Base-by-base conservation (phyloP, 164 flowering plant genomes). In the Nymphaea colorata region DNA sequence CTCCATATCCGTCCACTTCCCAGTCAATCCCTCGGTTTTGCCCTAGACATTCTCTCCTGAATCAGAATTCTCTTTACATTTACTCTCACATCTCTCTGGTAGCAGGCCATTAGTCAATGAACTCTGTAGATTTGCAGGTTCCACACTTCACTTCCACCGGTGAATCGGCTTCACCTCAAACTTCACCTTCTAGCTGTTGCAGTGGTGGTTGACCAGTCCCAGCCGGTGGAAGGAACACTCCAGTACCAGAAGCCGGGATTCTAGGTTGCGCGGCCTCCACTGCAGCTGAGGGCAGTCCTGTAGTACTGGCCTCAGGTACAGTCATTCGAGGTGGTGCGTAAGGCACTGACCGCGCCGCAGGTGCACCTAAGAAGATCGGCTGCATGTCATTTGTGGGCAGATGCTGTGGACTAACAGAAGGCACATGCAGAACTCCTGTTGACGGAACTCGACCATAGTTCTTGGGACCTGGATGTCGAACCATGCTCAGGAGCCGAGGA, bases 191-290 rank as follows among this genome's bases (percentile, higher is more conserved):
- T 51, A 8, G 57, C 57, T 15, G 10, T 51, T 51, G 57, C 14
- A 15, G 8, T 51, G 8, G 57, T 51, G 57, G 8, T 10, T 51
- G 55, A 4, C 55, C 55, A 6, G 93, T 82, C 60, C 93, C 87
- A 44, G 85, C 78, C 12, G 97, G 91, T 72, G 97, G 97, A 71
- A 92, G 84, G 80, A 92, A 92, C 66, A 92, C 98, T 71, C 98
- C 98, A 3, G 98, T 92, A 65, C 98, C 98, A 53, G 57, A 92
- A 16, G 81, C 74, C 53, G 81, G 91, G 47, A 81, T 66, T 62
- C 88, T 79, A 73, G 92, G 84, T 36, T 87, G 75, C 62, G 87
- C 82, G 68, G 84, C 91, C 75, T 87, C 36, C 36, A 1, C 77
- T 4, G 87, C 74, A 59, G 70, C 77, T 41, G 81, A 77, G 41